These are phyloP conservation scores for Capsicum rhomboideum DNA, from an alignment of 257 asterid species.

Conservation along the genomic window DNA sequence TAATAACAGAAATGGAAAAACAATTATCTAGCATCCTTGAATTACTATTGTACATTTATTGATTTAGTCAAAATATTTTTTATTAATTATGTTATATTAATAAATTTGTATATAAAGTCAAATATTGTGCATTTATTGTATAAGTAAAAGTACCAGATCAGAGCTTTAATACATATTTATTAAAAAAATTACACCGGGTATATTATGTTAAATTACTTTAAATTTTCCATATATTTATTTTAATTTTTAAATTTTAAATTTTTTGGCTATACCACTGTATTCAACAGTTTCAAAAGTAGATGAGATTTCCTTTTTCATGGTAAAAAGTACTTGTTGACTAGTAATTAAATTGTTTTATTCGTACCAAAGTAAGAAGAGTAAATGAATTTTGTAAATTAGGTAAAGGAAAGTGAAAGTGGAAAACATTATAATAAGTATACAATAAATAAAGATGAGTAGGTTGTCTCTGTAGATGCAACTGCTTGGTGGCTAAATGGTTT, in stretches of 20 bases:
- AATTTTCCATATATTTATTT: neutral
- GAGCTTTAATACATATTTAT: neutral
- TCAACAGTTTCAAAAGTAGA: neutral
- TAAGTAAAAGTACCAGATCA: neutral
- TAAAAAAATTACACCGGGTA: neutral
- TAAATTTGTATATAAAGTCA: neutral
- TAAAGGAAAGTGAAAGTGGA: neutral
- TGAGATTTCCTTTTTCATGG: neutral
- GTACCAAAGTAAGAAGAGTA: neutral
- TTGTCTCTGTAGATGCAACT: neutral
- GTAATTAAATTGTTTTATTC: neutral
- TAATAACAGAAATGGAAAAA: neutral
- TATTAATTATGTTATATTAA: neutral
- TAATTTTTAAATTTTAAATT: no score
- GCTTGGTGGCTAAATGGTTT: neutral
- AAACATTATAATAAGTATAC: neutral
- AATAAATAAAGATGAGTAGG: neutral
- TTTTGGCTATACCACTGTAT: neutral
- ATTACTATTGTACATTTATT: neutral
- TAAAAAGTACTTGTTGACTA: neutral
- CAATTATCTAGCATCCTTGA: neutral
- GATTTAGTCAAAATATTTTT: neutral
- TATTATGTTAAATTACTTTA: neutral
- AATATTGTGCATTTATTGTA: neutral
- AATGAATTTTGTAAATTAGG: neutral